Base-by-base conservation (phyloP, 805 yeast species). In the Metschnikowia henanensis region DNA sequence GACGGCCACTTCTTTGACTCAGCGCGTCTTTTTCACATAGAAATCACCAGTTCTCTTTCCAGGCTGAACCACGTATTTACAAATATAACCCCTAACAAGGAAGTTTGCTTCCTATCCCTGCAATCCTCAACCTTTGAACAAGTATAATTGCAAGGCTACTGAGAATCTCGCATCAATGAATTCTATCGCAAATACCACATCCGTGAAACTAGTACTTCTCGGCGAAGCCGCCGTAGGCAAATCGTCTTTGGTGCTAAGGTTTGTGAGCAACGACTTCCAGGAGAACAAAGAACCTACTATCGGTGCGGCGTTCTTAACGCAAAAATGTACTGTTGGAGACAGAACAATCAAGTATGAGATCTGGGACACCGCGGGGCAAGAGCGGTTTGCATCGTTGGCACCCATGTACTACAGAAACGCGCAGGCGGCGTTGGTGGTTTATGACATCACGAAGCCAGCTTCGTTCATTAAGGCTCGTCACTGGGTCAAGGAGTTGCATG, bases 351-450 rank as follows among this genome's bases (percentile, higher is more conserved):
- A 84, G 60, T 78, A 84, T 52, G 94, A 86, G 58, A 84, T 86
- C 40, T 86, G 94, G 95, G 95, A 86, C 59, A 85, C 92, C 2
- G 91, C 92, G 0, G 94, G 95, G 6, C 94, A 86, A 61, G 94
- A 86, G 56, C 66, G 95, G 43, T 86, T 85, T 57, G 76, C 84
- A 50, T 80, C 88, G 0, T 67, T 86, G 51, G 87, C 92, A 4
- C 90, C 92, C 23, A 86, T 86, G 90, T 86, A 86, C 64, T 86
- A 86, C 61, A 64, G 95, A 53, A 84, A 84, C 57, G 86, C 91
- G 21, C 84, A 86, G 61, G 85, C 88, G 28, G 94, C 95, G 0
- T 64, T 86, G 31, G 84, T 87, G 15, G 92, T 85, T 2, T 86
- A 80, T 58, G 95, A 86, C 60, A 79, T 86, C 42, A 83, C 91